Evolutionary conservation across 2,329 filamentous ascomycete species (phyloP).

Genomic region (Fusarium sp.): DNA sequence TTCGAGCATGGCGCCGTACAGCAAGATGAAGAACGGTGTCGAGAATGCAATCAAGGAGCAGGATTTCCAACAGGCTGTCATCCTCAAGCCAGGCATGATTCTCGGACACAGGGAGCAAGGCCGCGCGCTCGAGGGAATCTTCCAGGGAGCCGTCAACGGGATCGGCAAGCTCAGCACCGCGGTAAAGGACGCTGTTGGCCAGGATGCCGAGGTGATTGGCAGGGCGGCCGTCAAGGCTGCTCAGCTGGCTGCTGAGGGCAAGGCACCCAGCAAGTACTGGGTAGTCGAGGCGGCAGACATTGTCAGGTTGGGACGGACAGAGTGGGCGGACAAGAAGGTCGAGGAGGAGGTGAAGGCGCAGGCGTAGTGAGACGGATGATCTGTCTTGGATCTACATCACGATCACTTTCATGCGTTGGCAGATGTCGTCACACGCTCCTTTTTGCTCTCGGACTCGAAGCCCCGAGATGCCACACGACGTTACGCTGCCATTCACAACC

Average conservation of each 20-base stretch:
- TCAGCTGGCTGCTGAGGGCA: conserved; percentile 68
- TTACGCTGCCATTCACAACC: neutral
- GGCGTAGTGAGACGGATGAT: neutral
- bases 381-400: neutral
- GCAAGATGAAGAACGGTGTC: conserved; percentile 87
- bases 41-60: conserved; percentile 81
- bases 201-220: conserved; percentile 80
- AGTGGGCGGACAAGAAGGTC: conserved; percentile 58
- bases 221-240: conserved; percentile 73
- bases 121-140: conserved; percentile 67
- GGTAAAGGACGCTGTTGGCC: conserved; percentile 74
- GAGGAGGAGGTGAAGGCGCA: conserved; percentile 5
- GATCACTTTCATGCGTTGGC: neutral
- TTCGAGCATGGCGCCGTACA: conserved; percentile 59
- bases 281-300: conserved; percentile 71
- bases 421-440: neutral
- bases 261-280: conserved; percentile 72
- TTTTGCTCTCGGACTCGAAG: neutral
- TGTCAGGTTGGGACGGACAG: conserved; percentile 72
- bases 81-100: conserved; percentile 80
- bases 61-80: conserved; percentile 82
- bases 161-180: conserved; percentile 66
- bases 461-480: neutral
- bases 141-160: conserved; percentile 66
- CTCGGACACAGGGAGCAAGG: conserved; percentile 75